Evolutionary conservation across 1,284 basidiomycete genomes (phyloP).

Genomic region (Apiotrichum domesticum): DNA sequence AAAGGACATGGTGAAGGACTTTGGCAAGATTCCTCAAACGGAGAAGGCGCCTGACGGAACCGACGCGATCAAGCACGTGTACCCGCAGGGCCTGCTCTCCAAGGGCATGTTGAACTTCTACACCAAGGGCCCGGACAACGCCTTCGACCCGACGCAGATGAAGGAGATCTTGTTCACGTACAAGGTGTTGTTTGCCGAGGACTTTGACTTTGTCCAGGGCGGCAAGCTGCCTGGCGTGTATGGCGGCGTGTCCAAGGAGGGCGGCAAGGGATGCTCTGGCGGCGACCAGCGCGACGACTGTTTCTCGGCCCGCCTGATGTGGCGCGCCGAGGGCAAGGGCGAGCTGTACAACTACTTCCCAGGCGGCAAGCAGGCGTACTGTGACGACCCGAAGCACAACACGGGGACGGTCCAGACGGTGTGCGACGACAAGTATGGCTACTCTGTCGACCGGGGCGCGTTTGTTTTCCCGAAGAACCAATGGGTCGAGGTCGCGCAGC

Average conservation of each 20-base stretch:
- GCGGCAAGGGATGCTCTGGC: conserved; percentile 44
- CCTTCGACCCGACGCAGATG: too few species aligned
- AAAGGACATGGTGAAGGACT: too few species aligned
- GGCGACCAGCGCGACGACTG: conserved; percentile 36
- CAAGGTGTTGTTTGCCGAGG: conserved; percentile 40
- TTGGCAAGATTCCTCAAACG: too few species aligned
- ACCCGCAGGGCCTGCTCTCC: too few species aligned
- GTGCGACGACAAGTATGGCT: conserved; percentile 3
- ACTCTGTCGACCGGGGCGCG: conserved; percentile 9
- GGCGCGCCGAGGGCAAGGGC: conserved; percentile 37
- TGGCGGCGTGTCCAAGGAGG: conserved; percentile 24
- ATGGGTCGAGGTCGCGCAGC: conserved; percentile 5
- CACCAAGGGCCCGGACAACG: too few species aligned
- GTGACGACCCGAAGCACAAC: conserved; percentile 1
- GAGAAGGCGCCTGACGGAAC: too few species aligned
- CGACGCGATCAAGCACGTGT: too few species aligned
- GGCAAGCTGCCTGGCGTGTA: conserved; percentile 48
- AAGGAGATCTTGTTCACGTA: conserved; percentile 29
- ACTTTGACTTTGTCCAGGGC: conserved; percentile 45
- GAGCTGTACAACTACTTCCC: conserved; percentile 42
- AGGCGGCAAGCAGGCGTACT: conserved; percentile 8
- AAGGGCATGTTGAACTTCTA: too few species aligned
- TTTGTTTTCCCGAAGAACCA: conserved; percentile 5
- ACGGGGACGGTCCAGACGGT: conserved; percentile 1
- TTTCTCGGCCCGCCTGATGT: conserved; percentile 47